Base-by-base conservation (phyloP, 2,329 filamentous ascomycete species). In the Fusarium beomiforme region DNA sequence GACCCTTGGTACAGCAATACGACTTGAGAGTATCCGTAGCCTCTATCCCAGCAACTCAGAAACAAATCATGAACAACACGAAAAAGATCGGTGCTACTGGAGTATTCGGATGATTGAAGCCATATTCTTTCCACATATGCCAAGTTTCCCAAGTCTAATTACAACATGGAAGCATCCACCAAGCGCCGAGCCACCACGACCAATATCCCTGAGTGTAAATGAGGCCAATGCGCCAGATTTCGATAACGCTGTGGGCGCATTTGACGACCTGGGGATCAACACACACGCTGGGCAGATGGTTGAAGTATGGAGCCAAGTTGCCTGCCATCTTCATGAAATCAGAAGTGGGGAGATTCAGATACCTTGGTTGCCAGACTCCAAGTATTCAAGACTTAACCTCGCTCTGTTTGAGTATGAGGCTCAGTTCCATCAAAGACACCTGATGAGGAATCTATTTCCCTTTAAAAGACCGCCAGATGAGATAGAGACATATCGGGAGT, bases 351-450 rank as follows among this genome's bases (percentile, higher is more conserved):
- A 58, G 11, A 36, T 49, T 1, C 42, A 65, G 8, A 29, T 65
- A 57, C 62, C 62, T 0, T 65, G 62, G 62, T 13, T 65, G 2
- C 62, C 59, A 8, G 62, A 65, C 8, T 65, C 62, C 0, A 64
- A 36, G 3, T 65, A 65, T 12, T 65, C 62, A 5, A 64, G 33
- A 3, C 62, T 65, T 8, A 65, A 65, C 4, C 59, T 65, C 19
- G 34, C 49, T 1, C 21, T 65, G 1, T 64, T 65, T 7, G 62
- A 65, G 36, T 65, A 65, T 13, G 62, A 65, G 8, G 62, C 62
- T 7, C 62, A 64, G 2, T 47, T 65, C 2, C 61, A 65, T 8
- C 59, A 64, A 9, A 64, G 33, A 6, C 62, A 65, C 8, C 23
- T 65, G 1, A 64, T 65, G 62, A 64, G 62, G 12, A 65, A 46